phyloP scores from a whole-genome alignment of 768 basidiomycete species.

The Leccinellum rugosiceps region DNA sequence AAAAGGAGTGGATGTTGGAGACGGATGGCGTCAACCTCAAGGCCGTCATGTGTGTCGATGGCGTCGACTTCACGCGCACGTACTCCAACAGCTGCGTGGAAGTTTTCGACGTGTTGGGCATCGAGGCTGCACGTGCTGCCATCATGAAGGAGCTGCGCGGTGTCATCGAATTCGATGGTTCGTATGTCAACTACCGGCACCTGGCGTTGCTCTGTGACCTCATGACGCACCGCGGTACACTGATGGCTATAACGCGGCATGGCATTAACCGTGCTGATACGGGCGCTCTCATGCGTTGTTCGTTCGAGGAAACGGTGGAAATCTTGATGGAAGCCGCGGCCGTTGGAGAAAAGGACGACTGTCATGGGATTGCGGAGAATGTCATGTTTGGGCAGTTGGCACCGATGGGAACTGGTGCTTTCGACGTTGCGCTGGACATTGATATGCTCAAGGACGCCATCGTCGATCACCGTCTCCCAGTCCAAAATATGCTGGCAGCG shows the following conservation, averaged over 20 bases:
- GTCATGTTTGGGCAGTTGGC: constrained; percentile 99
- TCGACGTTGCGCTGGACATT: constrained; percentile 94
- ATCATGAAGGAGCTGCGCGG: constrained; percentile 91
- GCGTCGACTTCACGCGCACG: constrained; percentile 89
- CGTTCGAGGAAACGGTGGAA: constrained; percentile 99
- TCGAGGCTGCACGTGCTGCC: constrained; percentile 93
- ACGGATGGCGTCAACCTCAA: constrained; percentile 96
- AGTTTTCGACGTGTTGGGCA: constrained; percentile 90
- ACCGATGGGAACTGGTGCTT: constrained; percentile 98
- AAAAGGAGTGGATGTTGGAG: constrained; percentile 91
- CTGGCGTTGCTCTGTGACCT: constrained; percentile 94
- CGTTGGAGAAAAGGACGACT: constrained; percentile 97
- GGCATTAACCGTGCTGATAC: constrained; percentile 99
- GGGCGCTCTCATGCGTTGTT: constrained; percentile 97
- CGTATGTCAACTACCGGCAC: constrained; percentile 98
- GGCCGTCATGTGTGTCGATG: constrained; percentile 92
- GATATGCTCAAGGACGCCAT: constrained; percentile 99
- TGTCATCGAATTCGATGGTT: constrained; percentile 99
- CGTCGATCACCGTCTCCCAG: constrained; percentile 90
- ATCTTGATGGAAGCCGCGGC: constrained; percentile 99
- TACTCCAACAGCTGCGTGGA: constrained; percentile 98
- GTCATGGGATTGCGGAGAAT: constrained; percentile 98
- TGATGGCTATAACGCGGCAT: constrained; percentile 99
- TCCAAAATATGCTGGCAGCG: constrained; percentile 74
- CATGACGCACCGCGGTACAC: constrained; percentile 92